phyloP scores from a whole-genome alignment of 2,329 filamentous ascomycete species.

The Alternaria infectoria region DNA sequence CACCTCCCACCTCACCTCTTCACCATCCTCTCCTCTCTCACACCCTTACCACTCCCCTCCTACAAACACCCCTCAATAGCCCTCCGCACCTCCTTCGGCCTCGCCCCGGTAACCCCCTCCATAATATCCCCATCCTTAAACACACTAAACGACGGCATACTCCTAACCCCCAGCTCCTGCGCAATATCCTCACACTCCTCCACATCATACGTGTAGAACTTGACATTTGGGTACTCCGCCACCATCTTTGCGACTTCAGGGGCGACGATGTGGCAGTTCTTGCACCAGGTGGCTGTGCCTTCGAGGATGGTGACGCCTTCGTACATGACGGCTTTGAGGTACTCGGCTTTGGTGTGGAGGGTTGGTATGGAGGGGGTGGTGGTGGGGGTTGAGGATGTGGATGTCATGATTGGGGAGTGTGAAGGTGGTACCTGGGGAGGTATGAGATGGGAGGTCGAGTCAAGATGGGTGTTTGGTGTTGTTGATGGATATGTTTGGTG shows the following conservation, averaged over 20 bases:
- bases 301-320: constrained; percentile 41
- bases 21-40: too few species aligned
- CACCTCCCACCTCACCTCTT: too few species aligned
- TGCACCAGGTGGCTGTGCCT: constrained; percentile 39
- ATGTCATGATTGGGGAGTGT: background rate
- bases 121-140: constrained; percentile 41
- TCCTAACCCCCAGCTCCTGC: constrained; percentile 35
- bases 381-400: constrained; percentile 2
- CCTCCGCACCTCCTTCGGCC: constrained; percentile 27
- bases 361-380: constrained; percentile 20
- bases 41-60: background rate
- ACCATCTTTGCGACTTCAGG: constrained; percentile 37
- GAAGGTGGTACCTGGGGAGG: background rate
- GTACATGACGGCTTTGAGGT: constrained; percentile 39
- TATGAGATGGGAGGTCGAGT: background rate
- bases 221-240: constrained; percentile 28
- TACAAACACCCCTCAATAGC: constrained; percentile 31
- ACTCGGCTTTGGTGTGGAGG: constrained; percentile 34
- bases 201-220: constrained; percentile 40
- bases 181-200: constrained; percentile 40
- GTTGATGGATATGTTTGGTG: background rate
- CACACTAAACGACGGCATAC: constrained; percentile 38
- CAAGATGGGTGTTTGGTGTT: background rate
- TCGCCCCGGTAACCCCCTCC: constrained; percentile 30
- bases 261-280: constrained; percentile 36